Percentiles rank a stretch among this genome's conserved stretches.
Conservation (phyloP, 176 grass and related monocot species). For the Stipa capillata region DNA sequence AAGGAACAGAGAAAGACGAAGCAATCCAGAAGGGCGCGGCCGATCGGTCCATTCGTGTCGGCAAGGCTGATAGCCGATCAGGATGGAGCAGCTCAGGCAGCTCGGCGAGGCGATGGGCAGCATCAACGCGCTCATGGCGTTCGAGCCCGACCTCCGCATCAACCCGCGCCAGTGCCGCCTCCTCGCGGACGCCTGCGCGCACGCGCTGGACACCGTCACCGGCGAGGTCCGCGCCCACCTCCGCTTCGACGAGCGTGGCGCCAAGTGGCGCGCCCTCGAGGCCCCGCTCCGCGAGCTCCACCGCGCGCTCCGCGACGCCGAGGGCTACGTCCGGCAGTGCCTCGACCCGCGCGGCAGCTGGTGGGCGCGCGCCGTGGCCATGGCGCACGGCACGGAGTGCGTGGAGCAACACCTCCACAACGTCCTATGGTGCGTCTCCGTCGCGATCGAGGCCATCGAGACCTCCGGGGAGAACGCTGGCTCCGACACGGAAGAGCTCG, state of each 20-base stretch:
- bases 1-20: no score
- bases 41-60: neutral
- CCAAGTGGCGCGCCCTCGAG: conserved; percentile 76
- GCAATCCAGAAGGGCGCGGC: no score
- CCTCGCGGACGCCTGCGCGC: conserved; percentile 56
- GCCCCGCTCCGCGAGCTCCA: conserved; percentile 65
- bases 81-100: conserved; percentile 89
- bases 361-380: conserved; percentile 66
- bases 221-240: conserved; percentile 50
- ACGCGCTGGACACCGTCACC: conserved; percentile 48
- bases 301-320: conserved; percentile 68
- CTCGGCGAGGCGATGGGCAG: conserved; percentile 59
- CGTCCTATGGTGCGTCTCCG: conserved; percentile 73
- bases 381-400: conserved; percentile 54
- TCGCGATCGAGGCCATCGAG: conserved; percentile 77
- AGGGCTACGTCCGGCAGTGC: conserved; percentile 57
- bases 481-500: conserved; percentile 40
- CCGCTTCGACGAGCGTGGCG: conserved; percentile 64
- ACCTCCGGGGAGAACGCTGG: conserved; percentile 46
- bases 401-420: conserved; percentile 65
- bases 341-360: conserved; percentile 55
- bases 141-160: conserved; percentile 60
- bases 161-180: conserved; percentile 83
- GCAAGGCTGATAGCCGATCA: neutral
- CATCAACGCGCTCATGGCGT: conserved; percentile 68